Base-by-base conservation (phyloP, 1,139 yeast species). In the Nakaseomyces uthaithaninus region DNA sequence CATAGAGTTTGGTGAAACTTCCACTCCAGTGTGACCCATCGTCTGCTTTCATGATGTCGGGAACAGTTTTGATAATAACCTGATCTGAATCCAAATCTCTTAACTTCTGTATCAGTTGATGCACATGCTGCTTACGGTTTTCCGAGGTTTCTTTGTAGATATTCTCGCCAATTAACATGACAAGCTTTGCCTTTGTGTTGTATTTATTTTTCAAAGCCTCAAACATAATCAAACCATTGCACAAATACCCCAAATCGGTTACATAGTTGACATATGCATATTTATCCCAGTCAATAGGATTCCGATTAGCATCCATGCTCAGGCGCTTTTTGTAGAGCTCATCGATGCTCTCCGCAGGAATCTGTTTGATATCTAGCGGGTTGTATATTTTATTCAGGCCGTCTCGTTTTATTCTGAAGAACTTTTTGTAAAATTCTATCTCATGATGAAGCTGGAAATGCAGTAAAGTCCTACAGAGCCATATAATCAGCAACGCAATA, bases 1-100 rank as follows among this genome's bases (percentile, higher is more conserved):
- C 67, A 45, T 69, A 66, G 28, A 77, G 59, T 49, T 77, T 77
- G 0, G 81, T 75, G 46, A 73, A 71, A 37, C 79, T 72, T 8
- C 69, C 64, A 3, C 63, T 51, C 82, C 82, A 77, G 30, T 64
- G 54, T 4, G 63, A 47, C 2, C 43, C 45, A 35, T 57, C 60
- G 3, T 41, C 25, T 3, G 50, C 49, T 38, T 58, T 62, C 10
- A 45, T 49, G 10, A 55, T 54, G 36, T 43, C 49, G 3, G 59
- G 56, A 2, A 63, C 48, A 14, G 40, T 39, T 33, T 52, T 57
- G 34, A 65, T 51, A 7, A 55, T 42, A 6, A 62, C 55, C 33
- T 53, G 53, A 4, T 50, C 44, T 2, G 54, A 45, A 33, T 52
- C 52, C n/a, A 55, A 45, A 2, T 38, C 34, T 28, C 38, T 43